Base-by-base conservation (phyloP, 2,329 filamentous ascomycete species). In the Claviceps digitariae region DNA sequence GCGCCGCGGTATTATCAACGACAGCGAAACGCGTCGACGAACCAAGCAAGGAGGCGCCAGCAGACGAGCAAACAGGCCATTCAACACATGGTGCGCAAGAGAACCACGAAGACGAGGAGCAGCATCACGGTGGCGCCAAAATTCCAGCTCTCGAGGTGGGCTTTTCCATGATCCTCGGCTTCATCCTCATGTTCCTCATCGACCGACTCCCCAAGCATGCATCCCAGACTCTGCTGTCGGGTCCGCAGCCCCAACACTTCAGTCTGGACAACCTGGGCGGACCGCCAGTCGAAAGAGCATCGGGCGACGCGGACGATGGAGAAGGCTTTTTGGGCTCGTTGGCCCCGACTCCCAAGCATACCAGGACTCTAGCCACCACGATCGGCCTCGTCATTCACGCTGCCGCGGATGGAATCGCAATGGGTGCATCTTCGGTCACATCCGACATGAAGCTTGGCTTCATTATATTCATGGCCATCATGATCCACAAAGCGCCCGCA, bases 401-500 rank as follows among this genome's bases (percentile, higher is more conserved):
- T 0, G 87, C 87, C 2, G 91, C 93, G 2, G 93, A 98, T 63
- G 93, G 93, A 17, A 95, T 98, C 57, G 93, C 93, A 2, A 83
- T 98, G 70, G 93, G 93, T 23, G 93, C 93, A 25, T 95, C 90
- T 0, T 87, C 86, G 3, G 84, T 87, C 4, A 80, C 83, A 3
- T 75, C 81, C 2, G 83, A 88, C 60, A 81, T 81, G 57, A 84
- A 85, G 54, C 72, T 98, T 12, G 89, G 87, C 38, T 82, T 97
- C 56, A 87, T 98, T 61, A 89, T 98, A 41, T 98, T 98, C 67
- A 70, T 95, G 43, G 93, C 93, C 12, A 93, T 98, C 60, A 94
- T 98, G 87, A 81, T 97, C 6, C 93, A 98, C 69, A 98, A 97
- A 71, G 91, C 90, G 1, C 91, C 90, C 0, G 93, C 93, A 1